Base-by-base conservation (phyloP, 345 rosid genomes). In the Hevea brasiliensis region DNA sequence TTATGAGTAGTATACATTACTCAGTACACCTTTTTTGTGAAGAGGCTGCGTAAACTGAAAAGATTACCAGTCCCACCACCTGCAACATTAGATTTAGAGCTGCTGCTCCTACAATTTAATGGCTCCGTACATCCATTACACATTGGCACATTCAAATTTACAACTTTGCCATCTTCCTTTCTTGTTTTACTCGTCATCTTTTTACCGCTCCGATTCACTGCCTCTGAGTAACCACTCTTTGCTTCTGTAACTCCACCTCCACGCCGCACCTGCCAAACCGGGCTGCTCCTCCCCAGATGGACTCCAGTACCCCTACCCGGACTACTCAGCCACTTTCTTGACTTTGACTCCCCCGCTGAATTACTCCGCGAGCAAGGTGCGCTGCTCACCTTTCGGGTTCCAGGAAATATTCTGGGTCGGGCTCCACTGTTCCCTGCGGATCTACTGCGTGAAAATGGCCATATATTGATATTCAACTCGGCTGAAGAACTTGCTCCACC, bases 371-470 rank as follows among this genome's bases (percentile, higher is more conserved):
- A 91, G 53, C 97, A 91, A 48, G 97, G 94, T 41, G 97, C 97
- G 65, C 97, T 89, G 47, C 91, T 91, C 26, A 77, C 90, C 85
- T 87, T 91, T 61, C 94, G 84, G 63, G 83, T 27, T 24, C 61
- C 82, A n/a, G 87, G 84, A 0, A 76, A 58, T 80, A 84, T 63
- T 69, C 84, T 84, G 54, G 91, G 88, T 72, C 97, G 84, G 76
- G 76, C 66, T 63, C 64, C 87, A 48, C 82, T 58, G 78, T 82
- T 92, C 0, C 93, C 94, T 0, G 90, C 89, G 81, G 97, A 92
- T 85, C 93, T 92, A 72, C 94, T 92, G 76, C 94, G 76, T 18
- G 94, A 87, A 77, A 92, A 92, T 15, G 93, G 94, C 97, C 97
- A 92, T 29, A 92, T 79, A 80, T 92, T 85, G 61, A 92, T 92